These are phyloP conservation scores for Ramaria sp. DNA, from an alignment of 768 basidiomycete genomes.

Conservation along the genomic window DNA sequence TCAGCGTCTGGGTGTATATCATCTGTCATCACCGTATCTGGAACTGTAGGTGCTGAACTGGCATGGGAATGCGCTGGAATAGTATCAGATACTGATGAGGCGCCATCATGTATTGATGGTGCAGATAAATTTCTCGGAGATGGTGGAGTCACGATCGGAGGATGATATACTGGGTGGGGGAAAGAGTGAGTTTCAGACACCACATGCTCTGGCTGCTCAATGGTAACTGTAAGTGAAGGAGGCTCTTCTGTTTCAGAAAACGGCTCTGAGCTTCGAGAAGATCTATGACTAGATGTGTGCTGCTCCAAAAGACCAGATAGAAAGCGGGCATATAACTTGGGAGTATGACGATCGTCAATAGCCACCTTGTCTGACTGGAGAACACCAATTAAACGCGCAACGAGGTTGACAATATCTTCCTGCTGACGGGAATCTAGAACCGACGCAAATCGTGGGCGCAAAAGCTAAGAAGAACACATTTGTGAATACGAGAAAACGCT, in stretches of 20 bases:
- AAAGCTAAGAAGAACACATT: conserved; percentile 7
- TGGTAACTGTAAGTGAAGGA: background rate
- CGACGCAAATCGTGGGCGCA: conserved; percentile 14
- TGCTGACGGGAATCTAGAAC: conserved; percentile 11
- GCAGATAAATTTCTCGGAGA: background rate
- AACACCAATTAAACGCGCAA: conserved; percentile 15
- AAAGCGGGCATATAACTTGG: conserved; percentile 18
- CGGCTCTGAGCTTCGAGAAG: background rate
- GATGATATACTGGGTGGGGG: background rate
- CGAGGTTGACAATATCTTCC: conserved; percentile 11
- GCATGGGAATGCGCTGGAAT: background rate
- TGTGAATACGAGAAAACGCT: background rate
- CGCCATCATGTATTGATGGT: background rate
- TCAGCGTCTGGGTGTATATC: background rate
- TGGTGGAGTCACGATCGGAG: background rate
- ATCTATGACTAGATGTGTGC: conserved; percentile 2
- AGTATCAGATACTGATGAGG: background rate
- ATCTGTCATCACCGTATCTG: background rate
- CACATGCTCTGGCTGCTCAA: background rate
- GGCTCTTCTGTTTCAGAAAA: background rate
- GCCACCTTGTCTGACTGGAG: conserved; percentile 14
- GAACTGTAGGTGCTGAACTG: background rate
- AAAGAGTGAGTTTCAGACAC: background rate
- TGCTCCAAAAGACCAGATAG: conserved; percentile 14
- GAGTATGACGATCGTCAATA: conserved; percentile 16